Percentiles rank a stretch among this genome's conserved stretches.
Evolutionary conservation across 495 filamentous ascomycete species (phyloP).

Genomic region (Podospora fimiseda): DNA sequence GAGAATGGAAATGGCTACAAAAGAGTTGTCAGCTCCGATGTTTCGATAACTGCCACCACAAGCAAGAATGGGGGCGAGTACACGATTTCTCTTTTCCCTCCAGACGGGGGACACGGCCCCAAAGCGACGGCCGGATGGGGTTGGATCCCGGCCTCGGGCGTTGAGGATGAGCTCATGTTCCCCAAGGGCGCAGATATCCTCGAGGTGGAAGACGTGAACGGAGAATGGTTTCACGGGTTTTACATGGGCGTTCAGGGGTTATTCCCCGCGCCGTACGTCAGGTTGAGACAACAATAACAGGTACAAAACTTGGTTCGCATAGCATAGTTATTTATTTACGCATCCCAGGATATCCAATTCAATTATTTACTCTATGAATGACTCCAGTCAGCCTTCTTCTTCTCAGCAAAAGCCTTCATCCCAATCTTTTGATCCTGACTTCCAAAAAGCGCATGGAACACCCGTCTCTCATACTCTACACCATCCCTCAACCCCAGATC

Average conservation of each 20-base stretch:
- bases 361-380: conserved; percentile 53
- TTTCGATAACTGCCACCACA: conserved; percentile 1
- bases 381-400: conserved; percentile 88
- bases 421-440: conserved; percentile 95
- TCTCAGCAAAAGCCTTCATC: conserved; percentile 92
- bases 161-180: conserved; percentile 70
- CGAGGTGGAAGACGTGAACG: conserved; percentile 77
- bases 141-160: conserved; percentile 59
- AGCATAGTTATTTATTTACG: not conserved
- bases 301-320: not conserved
- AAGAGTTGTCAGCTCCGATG: conserved; percentile 26
- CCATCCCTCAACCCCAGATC: conserved; percentile 80
- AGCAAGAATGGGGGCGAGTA: not conserved
- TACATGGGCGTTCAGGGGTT: conserved; percentile 71
- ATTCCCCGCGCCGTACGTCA: conserved; percentile 69
- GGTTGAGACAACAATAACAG: conserved; percentile 3
- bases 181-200: conserved; percentile 73
- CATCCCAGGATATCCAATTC: not conserved
- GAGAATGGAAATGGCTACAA: conserved; percentile 21
- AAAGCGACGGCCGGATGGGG: conserved; percentile 59
- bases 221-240: conserved; percentile 75
- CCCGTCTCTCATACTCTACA: conserved; percentile 84
- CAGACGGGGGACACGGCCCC: conserved; percentile 61
- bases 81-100: conserved; percentile 48
- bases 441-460: conserved; percentile 91